These are phyloP conservation scores for Wickerhamiella spandovensis DNA, from an alignment of 805 yeast genomes.

Conservation along the genomic window DNA sequence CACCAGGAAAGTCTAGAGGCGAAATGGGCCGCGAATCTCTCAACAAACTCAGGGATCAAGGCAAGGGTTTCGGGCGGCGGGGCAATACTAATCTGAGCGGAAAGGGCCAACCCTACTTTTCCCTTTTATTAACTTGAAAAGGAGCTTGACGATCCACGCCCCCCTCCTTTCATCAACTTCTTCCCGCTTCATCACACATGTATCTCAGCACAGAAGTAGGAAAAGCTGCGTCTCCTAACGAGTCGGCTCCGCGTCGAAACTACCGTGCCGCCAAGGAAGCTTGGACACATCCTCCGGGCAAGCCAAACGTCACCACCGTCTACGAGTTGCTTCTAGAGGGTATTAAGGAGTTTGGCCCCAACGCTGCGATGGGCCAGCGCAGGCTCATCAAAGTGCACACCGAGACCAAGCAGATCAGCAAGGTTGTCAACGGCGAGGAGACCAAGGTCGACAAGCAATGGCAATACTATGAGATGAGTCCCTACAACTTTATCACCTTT, in stretches of 20 bases:
- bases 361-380: conserved; percentile 65
- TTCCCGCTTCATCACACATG: background rate
- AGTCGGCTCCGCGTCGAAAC: conserved; percentile 26
- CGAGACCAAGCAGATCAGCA: conserved; percentile 62
- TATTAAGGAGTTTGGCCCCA: conserved; percentile 40
- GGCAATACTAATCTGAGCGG: background rate
- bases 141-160: background rate
- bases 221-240: conserved; percentile 22
- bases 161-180: background rate
- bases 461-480: conserved; percentile 69
- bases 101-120: background rate
- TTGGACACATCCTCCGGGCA: conserved; percentile 48
- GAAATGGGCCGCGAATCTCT: background rate
- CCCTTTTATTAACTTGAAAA: background rate
- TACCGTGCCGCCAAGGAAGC: conserved; percentile 25
- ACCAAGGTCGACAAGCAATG: conserved; percentile 69
- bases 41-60: background rate
- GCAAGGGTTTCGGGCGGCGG: background rate
- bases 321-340: conserved; percentile 58
- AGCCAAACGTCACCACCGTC: conserved; percentile 41
- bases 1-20: no score
- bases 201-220: conserved; percentile 22
- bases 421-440: conserved; percentile 65
- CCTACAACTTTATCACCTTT: conserved; percentile 54
- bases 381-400: conserved; percentile 56